Conservation (phyloP, 257 asterid species). For the Scutellaria minor region DNA sequence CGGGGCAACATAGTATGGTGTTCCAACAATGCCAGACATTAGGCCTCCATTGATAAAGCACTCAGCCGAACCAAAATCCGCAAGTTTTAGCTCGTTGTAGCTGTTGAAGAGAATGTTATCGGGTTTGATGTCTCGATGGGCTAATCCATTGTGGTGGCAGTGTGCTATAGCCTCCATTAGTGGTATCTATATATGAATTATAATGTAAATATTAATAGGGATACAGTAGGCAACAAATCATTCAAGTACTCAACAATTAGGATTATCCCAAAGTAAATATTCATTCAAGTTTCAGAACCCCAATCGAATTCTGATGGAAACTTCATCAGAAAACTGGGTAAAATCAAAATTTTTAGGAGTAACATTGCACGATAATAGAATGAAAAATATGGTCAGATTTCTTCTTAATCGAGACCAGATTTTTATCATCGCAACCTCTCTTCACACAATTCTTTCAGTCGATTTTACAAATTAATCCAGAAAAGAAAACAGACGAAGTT, state of each 20-base stretch:
- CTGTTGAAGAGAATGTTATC: constrained; percentile 71
- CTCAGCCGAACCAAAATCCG: constrained; percentile 85
- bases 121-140: constrained; percentile 83
- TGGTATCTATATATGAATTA: constrained; percentile 47
- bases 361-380: constrained; percentile 12
- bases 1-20: constrained; percentile 67
- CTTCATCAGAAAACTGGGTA: not conserved
- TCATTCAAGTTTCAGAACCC: no score
- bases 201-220: not conserved
- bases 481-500: no score
- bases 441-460: not conserved
- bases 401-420: not conserved
- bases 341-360: not conserved
- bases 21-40: constrained; percentile 62
- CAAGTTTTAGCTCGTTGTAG: constrained; percentile 61
- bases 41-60: constrained; percentile 44
- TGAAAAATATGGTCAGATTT: not conserved
- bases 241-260: no score
- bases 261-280: no score
- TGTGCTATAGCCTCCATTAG: constrained; percentile 83
- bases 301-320: not conserved
- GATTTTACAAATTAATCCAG: no score
- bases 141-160: constrained; percentile 68
- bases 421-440: not conserved
- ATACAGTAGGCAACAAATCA: not conserved